A percentile compares a stretch with the other conserved stretches of the same genome.
Conservation (phyloP, 139 green algal species). For the Chlamydomonas eustigma region DNA sequence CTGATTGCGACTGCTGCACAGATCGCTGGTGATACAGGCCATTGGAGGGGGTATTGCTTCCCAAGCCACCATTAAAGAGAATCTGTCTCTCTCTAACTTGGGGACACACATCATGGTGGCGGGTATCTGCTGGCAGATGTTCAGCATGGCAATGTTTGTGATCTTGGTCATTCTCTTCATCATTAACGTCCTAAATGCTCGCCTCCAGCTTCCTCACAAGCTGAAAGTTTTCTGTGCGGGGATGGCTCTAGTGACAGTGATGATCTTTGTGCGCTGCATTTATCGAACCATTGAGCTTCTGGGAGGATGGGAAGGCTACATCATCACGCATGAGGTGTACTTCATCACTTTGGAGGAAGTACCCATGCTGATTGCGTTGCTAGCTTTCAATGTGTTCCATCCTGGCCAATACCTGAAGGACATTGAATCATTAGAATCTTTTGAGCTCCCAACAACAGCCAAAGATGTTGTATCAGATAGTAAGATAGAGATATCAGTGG, state of each 20-base stretch:
- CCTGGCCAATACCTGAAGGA: neutral
- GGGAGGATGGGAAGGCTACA: neutral
- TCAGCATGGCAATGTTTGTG: neutral
- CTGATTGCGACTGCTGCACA: too few species aligned
- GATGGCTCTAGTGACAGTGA: neutral
- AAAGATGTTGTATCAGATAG: too few species aligned
- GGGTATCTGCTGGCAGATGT: neutral
- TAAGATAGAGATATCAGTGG: too few species aligned
- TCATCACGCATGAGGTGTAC: neutral
- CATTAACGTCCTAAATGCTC: neutral
- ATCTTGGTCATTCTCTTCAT: neutral
- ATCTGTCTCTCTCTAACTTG: neutral
- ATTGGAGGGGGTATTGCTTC: neutral
- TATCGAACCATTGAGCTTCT: neutral
- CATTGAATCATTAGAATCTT: too few species aligned
- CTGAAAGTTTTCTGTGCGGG: neutral
- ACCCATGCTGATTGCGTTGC: neutral
- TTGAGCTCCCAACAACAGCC: too few species aligned
- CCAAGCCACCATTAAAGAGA: neutral
- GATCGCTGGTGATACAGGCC: neutral
- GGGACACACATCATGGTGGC: conserved; percentile 1
- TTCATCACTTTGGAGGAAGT: neutral
- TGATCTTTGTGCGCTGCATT: neutral
- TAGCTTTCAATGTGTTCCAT: neutral
- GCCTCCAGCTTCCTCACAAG: neutral